Evolutionary conservation across 2,329 filamentous ascomycete genomes (phyloP).

Genomic region (Colletotrichum falcatum): DNA sequence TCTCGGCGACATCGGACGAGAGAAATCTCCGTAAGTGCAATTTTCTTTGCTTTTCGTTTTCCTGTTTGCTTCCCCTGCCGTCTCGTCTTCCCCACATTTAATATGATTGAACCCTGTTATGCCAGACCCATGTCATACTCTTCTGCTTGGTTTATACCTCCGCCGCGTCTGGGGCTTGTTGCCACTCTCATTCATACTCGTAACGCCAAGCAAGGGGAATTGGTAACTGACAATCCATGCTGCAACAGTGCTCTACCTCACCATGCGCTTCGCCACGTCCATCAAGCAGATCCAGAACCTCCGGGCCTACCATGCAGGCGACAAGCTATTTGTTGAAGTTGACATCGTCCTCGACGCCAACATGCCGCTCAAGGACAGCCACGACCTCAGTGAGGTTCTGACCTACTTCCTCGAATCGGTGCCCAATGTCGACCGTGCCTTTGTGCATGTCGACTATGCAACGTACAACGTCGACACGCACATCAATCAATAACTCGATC

Average conservation of each 20-base stretch:
- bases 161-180: neutral
- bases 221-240: constrained; percentile 9
- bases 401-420: constrained; percentile 89
- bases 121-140: neutral
- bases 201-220: neutral
- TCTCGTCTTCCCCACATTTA: constrained; percentile 23
- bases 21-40: constrained; percentile 72
- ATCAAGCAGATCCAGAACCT: constrained; percentile 89
- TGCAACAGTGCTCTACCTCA: constrained; percentile 78
- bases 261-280: constrained; percentile 91
- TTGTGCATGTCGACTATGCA: constrained; percentile 75
- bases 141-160: neutral
- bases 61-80: constrained; percentile 6
- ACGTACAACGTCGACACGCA: constrained; percentile 72
- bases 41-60: neutral
- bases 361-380: constrained; percentile 81
- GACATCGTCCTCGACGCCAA: constrained; percentile 86
- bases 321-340: constrained; percentile 85
- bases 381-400: constrained; percentile 81
- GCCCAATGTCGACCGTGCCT: constrained; percentile 79
- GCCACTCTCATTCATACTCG: neutral
- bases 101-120: constrained; percentile 22
- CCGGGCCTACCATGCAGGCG: constrained; percentile 86
- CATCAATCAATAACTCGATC: constrained; percentile 57
- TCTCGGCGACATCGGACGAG: constrained; percentile 82